Percentiles rank a stretch among this genome's conserved stretches.
Conservation (phyloP, 768 basidiomycete genomes). For the Astraeus odoratus region DNA sequence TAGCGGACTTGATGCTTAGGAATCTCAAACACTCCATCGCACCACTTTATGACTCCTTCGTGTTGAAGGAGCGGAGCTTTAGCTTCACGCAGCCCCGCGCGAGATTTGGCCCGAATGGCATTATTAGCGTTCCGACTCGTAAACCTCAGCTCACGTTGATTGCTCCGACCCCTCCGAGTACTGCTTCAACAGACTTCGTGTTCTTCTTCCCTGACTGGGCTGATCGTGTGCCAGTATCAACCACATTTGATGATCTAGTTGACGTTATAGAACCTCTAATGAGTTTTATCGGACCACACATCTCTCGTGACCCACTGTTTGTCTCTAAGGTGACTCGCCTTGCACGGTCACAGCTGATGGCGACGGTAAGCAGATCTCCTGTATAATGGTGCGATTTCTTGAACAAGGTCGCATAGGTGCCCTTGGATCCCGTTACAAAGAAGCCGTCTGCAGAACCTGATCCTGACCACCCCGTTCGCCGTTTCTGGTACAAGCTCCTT, state of each 20-base stretch:
- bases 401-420: conserved; percentile 27
- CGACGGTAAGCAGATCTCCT: conserved; percentile 37
- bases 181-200: conserved; percentile 66
- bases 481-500: conserved; percentile 80
- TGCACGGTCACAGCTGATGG: conserved; percentile 56
- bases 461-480: conserved; percentile 50
- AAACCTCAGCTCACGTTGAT: conserved; percentile 66
- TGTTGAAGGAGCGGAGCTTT: conserved; percentile 52
- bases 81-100: conserved; percentile 59
- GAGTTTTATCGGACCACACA: conserved; percentile 71
- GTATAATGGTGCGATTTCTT: background rate
- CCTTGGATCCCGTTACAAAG: conserved; percentile 56
- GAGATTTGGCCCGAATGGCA: conserved; percentile 55
- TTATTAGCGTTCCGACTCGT: conserved; percentile 43
- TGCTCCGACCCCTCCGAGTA: conserved; percentile 78
- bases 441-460: conserved; percentile 49
- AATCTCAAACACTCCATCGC: conserved; percentile 62
- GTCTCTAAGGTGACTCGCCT: conserved; percentile 76
- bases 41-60: conserved; percentile 53
- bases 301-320: conserved; percentile 71
- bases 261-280: conserved; percentile 75
- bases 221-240: conserved; percentile 60
- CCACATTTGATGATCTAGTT: conserved; percentile 58
- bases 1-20: conserved; percentile 84
- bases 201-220: conserved; percentile 91